phyloP scores from a whole-genome alignment of 495 filamentous ascomycete genomes.

The Xylaria grammica region DNA sequence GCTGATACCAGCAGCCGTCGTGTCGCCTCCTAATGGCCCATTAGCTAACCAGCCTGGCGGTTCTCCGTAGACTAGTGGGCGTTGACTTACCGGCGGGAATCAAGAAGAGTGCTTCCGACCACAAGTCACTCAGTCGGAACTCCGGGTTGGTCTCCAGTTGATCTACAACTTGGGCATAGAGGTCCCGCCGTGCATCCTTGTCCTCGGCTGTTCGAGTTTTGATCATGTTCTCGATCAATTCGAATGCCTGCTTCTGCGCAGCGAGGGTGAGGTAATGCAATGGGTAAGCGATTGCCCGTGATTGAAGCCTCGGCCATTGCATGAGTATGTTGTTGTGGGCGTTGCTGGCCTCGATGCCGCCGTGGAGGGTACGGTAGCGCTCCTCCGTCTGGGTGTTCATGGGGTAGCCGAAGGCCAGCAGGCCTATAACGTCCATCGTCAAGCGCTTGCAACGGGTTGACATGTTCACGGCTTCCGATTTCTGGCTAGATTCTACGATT shows the following conservation, averaged over 20 bases:
- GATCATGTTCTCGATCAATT: conserved; percentile 22
- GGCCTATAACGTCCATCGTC: conserved; percentile 27
- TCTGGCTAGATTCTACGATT: conserved; percentile 35
- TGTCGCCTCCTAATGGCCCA: conserved; percentile 16
- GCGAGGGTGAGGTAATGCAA: conserved; percentile 3
- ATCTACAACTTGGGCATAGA: conserved; percentile 19
- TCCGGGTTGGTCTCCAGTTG: background rate
- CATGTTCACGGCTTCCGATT: conserved; percentile 21
- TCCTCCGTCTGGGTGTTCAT: conserved; percentile 24
- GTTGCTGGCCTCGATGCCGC: background rate
- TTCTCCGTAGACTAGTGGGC: background rate
- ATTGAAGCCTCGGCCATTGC: conserved; percentile 22
- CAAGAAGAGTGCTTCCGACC: conserved; percentile 29
- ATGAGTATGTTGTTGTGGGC: conserved; percentile 19
- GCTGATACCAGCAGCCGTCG: conserved; percentile 14
- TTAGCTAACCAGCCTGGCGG: background rate
- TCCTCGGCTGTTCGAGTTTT: conserved; percentile 20
- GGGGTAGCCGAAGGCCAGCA: conserved; percentile 31
- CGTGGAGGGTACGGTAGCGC: conserved; percentile 17
- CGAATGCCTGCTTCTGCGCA: conserved; percentile 12
- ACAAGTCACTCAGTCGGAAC: conserved; percentile 21
- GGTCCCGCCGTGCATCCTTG: conserved; percentile 17
- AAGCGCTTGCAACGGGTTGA: conserved; percentile 12
- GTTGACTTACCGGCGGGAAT: conserved; percentile 24
- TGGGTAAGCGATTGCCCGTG: conserved; percentile 3